Conservation (phyloP, 176 grass and related monocot species). For the Phoenix roebelenii region DNA sequence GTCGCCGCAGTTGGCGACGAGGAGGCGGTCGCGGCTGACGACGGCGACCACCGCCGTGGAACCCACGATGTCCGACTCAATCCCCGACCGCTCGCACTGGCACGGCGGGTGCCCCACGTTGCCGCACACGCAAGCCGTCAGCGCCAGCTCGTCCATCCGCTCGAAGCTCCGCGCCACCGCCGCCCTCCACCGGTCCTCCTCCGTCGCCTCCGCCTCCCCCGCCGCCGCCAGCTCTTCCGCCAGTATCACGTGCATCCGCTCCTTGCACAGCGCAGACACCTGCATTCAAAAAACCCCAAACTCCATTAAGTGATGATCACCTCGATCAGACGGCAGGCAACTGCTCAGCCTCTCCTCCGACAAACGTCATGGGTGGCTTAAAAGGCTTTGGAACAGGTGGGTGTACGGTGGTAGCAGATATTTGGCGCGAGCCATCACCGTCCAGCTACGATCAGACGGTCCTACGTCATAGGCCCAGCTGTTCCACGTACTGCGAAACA, state of each 20-base stretch:
- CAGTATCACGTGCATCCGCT: slow-evolving; percentile 60
- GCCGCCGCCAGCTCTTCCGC: slow-evolving; percentile 38
- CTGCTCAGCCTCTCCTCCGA: too few relatives aligned
- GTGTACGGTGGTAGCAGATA: too few relatives aligned
- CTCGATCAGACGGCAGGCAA: too few relatives aligned
- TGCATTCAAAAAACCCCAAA: slow-evolving; percentile 11
- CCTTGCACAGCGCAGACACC: slow-evolving; percentile 61
- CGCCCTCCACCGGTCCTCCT: slow-evolving; percentile 30
- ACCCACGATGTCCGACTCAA: slow-evolving; percentile 43
- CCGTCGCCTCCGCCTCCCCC: background rate
- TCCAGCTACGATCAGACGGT: too few relatives aligned
- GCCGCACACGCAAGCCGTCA: slow-evolving; percentile 63
- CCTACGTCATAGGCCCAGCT: too few relatives aligned
- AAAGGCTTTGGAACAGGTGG: too few relatives aligned
- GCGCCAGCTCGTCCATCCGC: slow-evolving; percentile 52
- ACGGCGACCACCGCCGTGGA: slow-evolving; percentile 81
- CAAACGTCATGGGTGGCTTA: too few relatives aligned
- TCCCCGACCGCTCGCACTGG: slow-evolving; percentile 34
- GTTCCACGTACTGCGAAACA: too few relatives aligned
- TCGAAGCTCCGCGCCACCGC: slow-evolving; percentile 38
- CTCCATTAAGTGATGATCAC: too few relatives aligned
- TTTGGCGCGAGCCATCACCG: too few relatives aligned
- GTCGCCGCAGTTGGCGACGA: slow-evolving; percentile 88
- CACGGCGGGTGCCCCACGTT: slow-evolving; percentile 26
- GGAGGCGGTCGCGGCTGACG: slow-evolving; percentile 30